phyloP scores from a whole-genome alignment of 495 filamentous ascomycete species.

The Paragyromitra xinjiangensis region DNA sequence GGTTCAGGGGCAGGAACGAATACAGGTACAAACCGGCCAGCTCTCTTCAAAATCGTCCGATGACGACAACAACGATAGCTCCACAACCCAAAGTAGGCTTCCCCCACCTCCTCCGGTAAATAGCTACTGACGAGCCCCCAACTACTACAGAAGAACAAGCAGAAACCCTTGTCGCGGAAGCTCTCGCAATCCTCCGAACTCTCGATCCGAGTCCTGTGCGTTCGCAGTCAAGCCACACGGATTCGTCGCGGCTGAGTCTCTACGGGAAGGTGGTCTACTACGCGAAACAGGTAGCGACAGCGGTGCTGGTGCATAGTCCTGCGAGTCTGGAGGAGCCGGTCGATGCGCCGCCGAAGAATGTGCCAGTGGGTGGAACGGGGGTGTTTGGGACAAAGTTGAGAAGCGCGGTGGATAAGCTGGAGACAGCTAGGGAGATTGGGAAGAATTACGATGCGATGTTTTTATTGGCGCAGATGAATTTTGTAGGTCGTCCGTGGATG shows the following conservation, averaged over 20 bases:
- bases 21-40: constrained; percentile 29
- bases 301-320: constrained; percentile 47
- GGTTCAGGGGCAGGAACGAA: constrained; percentile 37
- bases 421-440: constrained; percentile 75
- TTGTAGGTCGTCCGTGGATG: constrained; percentile 59
- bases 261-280: constrained; percentile 45
- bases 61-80: constrained; percentile 14
- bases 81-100: constrained; percentile 32
- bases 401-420: constrained; percentile 74
- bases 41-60: constrained; percentile 32
- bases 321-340: constrained; percentile 46
- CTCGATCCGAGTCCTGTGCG: constrained; percentile 51
- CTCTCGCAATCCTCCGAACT: constrained; percentile 53
- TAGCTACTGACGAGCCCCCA: constrained; percentile 15
- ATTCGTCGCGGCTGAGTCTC: constrained; percentile 29
- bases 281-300: constrained; percentile 32
- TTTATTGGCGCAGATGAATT: constrained; percentile 92
- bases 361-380: constrained; percentile 36
- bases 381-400: constrained; percentile 51
- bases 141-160: constrained; percentile 23
- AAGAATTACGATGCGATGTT: constrained; percentile 91
- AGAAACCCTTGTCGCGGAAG: constrained; percentile 49
- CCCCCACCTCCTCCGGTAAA: background rate
- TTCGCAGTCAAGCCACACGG: constrained; percentile 33
- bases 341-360: constrained; percentile 34